Percentiles rank a stretch among this genome's conserved stretches.
phyloP scores from a whole-genome alignment of 2,329 filamentous ascomycete genomes.

The Rachicladosporium sp. region DNA sequence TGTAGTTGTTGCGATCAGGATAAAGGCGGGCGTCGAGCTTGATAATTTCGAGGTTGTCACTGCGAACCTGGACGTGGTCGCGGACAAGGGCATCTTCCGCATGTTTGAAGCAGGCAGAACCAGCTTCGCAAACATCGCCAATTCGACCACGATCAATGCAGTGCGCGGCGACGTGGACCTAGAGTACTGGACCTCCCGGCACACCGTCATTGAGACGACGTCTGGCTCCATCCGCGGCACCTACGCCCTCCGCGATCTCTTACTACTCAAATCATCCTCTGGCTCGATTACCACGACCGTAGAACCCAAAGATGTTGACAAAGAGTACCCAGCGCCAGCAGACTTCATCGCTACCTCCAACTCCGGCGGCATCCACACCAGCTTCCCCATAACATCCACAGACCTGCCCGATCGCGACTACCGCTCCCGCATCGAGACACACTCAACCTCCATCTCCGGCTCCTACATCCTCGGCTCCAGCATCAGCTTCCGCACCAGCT shows the following conservation, averaged over 20 bases:
- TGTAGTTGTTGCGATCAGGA: too few species aligned
- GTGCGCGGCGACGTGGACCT: slow-evolving; percentile 11
- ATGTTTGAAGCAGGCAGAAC: too few species aligned
- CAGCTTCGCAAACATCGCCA: too few species aligned
- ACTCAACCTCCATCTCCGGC: slow-evolving; percentile 27
- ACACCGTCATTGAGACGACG: slow-evolving; percentile 27
- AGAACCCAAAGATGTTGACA: slow-evolving; percentile 24
- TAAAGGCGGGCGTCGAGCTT: too few species aligned
- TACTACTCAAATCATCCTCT: slow-evolving; percentile 28
- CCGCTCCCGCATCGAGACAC: slow-evolving; percentile 25
- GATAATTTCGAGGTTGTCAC: too few species aligned
- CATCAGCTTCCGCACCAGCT: slow-evolving; percentile 25
- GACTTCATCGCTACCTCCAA: slow-evolving; percentile 24
- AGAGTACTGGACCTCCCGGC: slow-evolving; percentile 23
- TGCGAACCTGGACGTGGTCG: too few species aligned
- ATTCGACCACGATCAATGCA: too few species aligned
- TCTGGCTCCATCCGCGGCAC: slow-evolving; percentile 30
- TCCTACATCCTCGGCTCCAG: slow-evolving; percentile 29
- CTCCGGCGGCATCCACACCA: slow-evolving; percentile 26
- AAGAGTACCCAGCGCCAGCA: slow-evolving; percentile 21
- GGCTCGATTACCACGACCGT: slow-evolving; percentile 30
- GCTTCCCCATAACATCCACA: slow-evolving; percentile 17
- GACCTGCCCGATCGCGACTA: slow-evolving; percentile 31
- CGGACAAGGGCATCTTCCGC: too few species aligned
- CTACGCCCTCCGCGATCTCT: slow-evolving; percentile 28